Evolutionary conservation across 1,139 yeast species (phyloP), one percentile per base, ranked within the genome.

Genomic region (Saccharomyces hybrid): DNA sequence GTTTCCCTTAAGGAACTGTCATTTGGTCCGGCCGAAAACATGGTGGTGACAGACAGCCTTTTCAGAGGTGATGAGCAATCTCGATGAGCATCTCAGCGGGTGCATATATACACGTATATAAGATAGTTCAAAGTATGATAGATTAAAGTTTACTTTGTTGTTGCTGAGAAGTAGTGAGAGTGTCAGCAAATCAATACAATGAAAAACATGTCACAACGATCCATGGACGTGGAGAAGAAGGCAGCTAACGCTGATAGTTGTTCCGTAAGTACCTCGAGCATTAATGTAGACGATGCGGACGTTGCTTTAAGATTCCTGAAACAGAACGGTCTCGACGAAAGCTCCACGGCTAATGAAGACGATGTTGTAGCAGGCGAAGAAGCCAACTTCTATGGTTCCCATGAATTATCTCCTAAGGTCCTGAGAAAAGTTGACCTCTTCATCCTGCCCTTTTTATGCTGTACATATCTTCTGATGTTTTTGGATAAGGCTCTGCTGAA

Each of bases 401-500:
- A 60, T 44, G 55, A 58, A 34, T 64, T 71, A 44, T 63, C 69
- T 2, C 60, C 60, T 7, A 55, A 55, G 3, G 55, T 73, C 13
- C 55, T 73, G 53, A 60, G 75, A 38, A 78, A 77, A 60, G 65
- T 79, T 32, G 83, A 79, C 61, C 50, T 50, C 16, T 66, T 76
- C 47, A 68, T 79, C 26, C 63, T 79, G 62, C 77, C 81, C 0
- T 67, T 79, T 50, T 59, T 77, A 46, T 79, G 82, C 62, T 63
- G 76, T 48, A 77, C 80, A 0, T 79, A 78, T 56, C 69, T 74
- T 48, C 65, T 79, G 23, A 81, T 79, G 68, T 79, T 78, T 55
- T 63, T 79, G 50, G 82, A 79, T 61, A 79, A 79, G 60, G 72
- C 78, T 46, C 65, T 79, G 47, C 65, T 79, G 53, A 78, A 78